Evolutionary conservation across 2,329 filamentous ascomycete genomes (phyloP).

Genomic region (Botrytis hyacinthi): DNA sequence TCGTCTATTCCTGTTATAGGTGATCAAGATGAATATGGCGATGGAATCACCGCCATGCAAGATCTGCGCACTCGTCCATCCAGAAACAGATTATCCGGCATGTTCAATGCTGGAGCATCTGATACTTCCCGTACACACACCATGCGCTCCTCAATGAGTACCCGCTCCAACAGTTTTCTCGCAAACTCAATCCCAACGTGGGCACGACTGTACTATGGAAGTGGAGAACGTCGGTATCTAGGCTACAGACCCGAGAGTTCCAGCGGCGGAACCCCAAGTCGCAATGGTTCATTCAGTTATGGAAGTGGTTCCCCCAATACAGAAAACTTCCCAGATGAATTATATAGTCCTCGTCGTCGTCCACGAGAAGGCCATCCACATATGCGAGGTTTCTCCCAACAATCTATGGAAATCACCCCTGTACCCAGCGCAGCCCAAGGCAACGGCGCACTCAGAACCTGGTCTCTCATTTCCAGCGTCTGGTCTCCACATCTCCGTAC

Average conservation of each 20-base stretch:
- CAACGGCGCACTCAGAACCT: conserved; percentile 38
- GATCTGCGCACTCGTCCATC: conserved; percentile 53
- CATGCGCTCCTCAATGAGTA: conserved; percentile 41
- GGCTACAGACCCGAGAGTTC: conserved; percentile 37
- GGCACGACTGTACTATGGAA: conserved; percentile 67
- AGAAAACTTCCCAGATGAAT: conserved; percentile 47
- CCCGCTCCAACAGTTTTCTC: conserved; percentile 45
- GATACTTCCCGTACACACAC: conserved; percentile 42
- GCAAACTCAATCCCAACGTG: conserved; percentile 46
- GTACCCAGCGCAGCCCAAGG: conserved; percentile 28
- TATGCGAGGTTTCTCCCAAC: conserved; percentile 27
- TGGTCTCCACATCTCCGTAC: conserved; percentile 72
- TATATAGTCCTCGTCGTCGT: conserved; percentile 48
- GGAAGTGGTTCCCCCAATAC: conserved; percentile 50
- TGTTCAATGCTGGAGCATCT: conserved; percentile 47
- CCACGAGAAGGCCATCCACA: conserved; percentile 42
- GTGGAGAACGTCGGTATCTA: conserved; percentile 57
- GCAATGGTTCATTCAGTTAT: conserved; percentile 43
- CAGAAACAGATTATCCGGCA: conserved; percentile 51
- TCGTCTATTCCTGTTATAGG: conserved; percentile 49
- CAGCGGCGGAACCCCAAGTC: conserved; percentile 42
- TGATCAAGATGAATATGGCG: conserved; percentile 62
- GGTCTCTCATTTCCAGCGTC: conserved; percentile 58
- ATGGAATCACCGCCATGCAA: conserved; percentile 60
- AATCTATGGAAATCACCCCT: conserved; percentile 48